Evolutionary conservation across 495 filamentous ascomycete genomes (phyloP), one percentile per base, ranked within the genome.

Genomic region (Lichenothelia convexa): DNA sequence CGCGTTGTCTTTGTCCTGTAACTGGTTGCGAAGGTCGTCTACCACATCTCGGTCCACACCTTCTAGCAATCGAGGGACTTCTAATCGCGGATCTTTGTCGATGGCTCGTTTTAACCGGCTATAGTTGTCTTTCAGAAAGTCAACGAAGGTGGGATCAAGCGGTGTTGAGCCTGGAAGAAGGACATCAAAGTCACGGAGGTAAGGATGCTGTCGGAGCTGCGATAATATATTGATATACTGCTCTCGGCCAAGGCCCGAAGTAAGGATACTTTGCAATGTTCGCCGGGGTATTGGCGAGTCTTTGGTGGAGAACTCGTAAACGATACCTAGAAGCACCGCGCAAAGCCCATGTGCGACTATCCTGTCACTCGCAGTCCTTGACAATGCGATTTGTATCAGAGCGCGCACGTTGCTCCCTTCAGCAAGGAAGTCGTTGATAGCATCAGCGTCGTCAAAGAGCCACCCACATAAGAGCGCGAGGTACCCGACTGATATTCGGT

Each of bases 231-330:
- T 82, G 31, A 92, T 72, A 47, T 92, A 99, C 48, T 76, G 75
- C 45, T 93, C 85, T 43, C 87, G 70, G 18, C 84, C 82, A 47
- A 95, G 70, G 8, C 17, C 9, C 11, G 31, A 33, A 26, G 72
- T 68, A 29, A 99, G 65, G 33, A 94, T 69, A 23, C 79, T 73
- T 48, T 89, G 80, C 32, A 95, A 60, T 5, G 78, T 86, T 18
- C 71, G 68, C 35, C 89, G 75, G 7, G 87, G 71, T 38, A 95
- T 73, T 4, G 91, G 86, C 0, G 86, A 94, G 53, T 95, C 86
- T 49, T 92, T 93, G 7, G 86, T 93, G 15, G 86, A 94, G 46
- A 95, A 99, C 48, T 99, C 89, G 49, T 95, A 99, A 18, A 93
- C 62, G 21, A 92, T 79, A 22, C 86, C 91, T 3, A 93, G 61